Evolutionary conservation across 495 filamentous ascomycete genomes (phyloP).

Genomic region (Xylaria telfairii): DNA sequence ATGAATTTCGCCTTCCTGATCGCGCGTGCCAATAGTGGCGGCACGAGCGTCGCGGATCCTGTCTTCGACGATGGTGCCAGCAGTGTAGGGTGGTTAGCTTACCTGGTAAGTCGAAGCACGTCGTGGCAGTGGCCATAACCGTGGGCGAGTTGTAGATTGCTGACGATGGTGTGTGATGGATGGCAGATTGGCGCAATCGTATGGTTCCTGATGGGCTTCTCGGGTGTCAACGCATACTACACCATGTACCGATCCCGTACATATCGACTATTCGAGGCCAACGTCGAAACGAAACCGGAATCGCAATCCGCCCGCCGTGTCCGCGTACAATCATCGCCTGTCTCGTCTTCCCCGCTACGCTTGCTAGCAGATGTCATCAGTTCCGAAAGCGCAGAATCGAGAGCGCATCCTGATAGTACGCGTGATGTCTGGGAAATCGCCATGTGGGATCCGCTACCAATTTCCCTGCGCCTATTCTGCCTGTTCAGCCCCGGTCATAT

Average conservation of each 20-base stretch:
- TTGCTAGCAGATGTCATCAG: constrained; percentile 72
- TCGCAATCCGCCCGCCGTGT: constrained; percentile 92
- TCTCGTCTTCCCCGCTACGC: constrained; percentile 77
- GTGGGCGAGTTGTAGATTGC: neutral
- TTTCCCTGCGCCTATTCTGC: constrained; percentile 83
- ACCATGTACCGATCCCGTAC: constrained; percentile 82
- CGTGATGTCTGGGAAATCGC: constrained; percentile 94
- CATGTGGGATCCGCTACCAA: constrained; percentile 89
- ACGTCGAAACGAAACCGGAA: constrained; percentile 72
- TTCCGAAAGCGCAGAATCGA: constrained; percentile 66
- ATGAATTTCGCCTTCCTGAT: constrained; percentile 83
- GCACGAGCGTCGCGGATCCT: constrained; percentile 66
- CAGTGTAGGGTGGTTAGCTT: constrained; percentile 69
- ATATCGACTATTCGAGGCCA: constrained; percentile 90
- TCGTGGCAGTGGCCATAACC: neutral
- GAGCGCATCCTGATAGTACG: constrained; percentile 82
- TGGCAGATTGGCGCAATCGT: constrained; percentile 70
- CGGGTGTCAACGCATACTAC: constrained; percentile 76
- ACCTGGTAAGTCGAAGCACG: constrained; percentile 69
- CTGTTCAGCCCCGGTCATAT: constrained; percentile 93
- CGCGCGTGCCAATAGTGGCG: constrained; percentile 71
- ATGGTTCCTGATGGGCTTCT: constrained; percentile 67
- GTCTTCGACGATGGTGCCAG: constrained; percentile 77
- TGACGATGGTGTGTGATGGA: constrained; percentile 18
- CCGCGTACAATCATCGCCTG: constrained; percentile 85